These are phyloP conservation scores for Aspergillus ochraceoroseus DNA, from an alignment of 2,329 filamentous ascomycete genomes.

Conservation along the genomic window DNA sequence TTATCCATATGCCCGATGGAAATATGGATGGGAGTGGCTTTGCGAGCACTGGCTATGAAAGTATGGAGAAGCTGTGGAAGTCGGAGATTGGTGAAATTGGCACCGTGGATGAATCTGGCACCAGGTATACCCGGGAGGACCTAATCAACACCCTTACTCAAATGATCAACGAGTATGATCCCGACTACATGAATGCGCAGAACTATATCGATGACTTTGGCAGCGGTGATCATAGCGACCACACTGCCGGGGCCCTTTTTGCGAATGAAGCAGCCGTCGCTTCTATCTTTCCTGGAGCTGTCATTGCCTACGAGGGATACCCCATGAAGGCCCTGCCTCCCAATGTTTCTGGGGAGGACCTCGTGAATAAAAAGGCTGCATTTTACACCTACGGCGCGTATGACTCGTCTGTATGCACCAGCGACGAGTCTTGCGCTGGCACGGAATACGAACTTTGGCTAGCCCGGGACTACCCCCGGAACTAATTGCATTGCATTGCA, in stretches of 20 bases:
- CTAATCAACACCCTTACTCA: background rate
- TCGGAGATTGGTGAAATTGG: background rate
- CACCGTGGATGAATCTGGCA: background rate
- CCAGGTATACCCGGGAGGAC: background rate
- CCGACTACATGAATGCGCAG: background rate
- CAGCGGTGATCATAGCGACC: conserved; percentile 12
- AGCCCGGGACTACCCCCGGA: background rate
- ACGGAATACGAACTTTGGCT: conserved; percentile 2
- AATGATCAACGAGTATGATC: background rate
- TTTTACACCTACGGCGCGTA: conserved; percentile 9
- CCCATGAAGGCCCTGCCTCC: background rate
- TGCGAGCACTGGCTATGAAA: conserved; percentile 4
- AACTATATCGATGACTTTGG: conserved; percentile 10
- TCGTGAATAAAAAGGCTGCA: conserved; percentile 8
- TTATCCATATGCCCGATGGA: conserved; percentile 11
- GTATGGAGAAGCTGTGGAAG: conserved; percentile 10
- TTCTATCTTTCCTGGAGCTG: background rate
- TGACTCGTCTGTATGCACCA: conserved; percentile 4
- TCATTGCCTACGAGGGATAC: conserved; percentile 9
- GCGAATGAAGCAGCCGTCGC: background rate
- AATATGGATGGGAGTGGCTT: conserved; percentile 9
- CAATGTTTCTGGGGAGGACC: background rate
- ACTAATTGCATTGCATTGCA: too few species aligned
- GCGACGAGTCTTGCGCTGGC: background rate
- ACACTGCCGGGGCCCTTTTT: conserved; percentile 2